Percentiles rank a stretch among this genome's conserved stretches.
phyloP scores from a whole-genome alignment of 371 early-diverging fungal species.

The Lichtheimia ramosa region DNA sequence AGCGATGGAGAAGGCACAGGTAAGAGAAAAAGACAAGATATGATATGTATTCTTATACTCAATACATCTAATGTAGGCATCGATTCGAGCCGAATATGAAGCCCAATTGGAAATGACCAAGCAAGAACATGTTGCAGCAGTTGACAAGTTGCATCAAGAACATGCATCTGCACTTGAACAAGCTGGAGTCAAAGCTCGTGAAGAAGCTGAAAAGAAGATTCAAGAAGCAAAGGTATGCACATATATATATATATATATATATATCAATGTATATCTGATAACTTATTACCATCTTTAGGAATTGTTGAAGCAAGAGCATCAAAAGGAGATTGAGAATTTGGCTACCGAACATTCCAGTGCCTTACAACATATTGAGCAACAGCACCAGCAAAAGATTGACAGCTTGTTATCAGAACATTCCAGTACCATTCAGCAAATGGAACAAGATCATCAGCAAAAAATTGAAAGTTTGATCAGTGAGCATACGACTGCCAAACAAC shows the following conservation, averaged over 20 bases:
- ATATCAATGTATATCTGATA: neutral
- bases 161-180: conserved; percentile 8
- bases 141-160: conserved; percentile 6
- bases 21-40: neutral
- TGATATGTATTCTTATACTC: neutral
- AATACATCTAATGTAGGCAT: neutral
- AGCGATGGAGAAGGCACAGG: conserved; percentile 2
- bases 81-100: conserved; percentile 7
- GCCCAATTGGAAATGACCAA: conserved; percentile 4
- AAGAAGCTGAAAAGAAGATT: neutral
- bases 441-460: conserved; percentile 14
- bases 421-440: neutral
- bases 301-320: conserved; percentile 12
- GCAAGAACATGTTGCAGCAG: neutral
- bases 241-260: neutral
- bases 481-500: conserved; percentile 3
- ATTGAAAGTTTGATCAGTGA: conserved; percentile 7
- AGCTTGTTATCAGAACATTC: neutral
- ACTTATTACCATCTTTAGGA: too few relatives aligned
- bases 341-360: conserved; percentile 4
- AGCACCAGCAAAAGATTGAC: neutral
- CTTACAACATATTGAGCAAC: conserved; percentile 4
- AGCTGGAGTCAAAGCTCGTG: conserved; percentile 4
- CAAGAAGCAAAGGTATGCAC: conserved; percentile 11
- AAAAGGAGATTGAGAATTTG: conserved; percentile 14